Conservation (phyloP, 441 rosid species). For the Mallotus japonicus region DNA sequence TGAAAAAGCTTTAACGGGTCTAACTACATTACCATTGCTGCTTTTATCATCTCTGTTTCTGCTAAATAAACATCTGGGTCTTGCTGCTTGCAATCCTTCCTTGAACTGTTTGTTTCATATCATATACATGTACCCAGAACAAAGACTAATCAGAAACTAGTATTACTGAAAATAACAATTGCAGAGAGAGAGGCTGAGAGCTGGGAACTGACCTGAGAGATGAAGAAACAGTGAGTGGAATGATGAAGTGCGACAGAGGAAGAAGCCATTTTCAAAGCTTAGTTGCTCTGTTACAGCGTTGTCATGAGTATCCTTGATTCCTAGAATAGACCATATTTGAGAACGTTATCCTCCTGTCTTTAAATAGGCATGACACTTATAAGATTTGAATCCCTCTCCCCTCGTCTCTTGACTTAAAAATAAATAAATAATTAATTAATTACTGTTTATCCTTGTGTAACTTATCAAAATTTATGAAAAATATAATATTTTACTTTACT, state of each 20-base stretch:
- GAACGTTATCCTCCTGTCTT: neutral
- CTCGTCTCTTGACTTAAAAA: no score
- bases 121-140: neutral
- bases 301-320: neutral
- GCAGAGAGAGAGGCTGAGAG: conserved; percentile 2
- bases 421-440: no score
- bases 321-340: neutral
- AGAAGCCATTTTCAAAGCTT: conserved; percentile 29
- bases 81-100: conserved; percentile 21
- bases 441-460: no score
- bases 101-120: conserved; percentile 14
- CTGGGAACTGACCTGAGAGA: conserved; percentile 30
- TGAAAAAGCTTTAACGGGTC: conserved; percentile 35
- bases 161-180: neutral
- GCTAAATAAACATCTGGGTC: conserved; percentile 23
- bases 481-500: no score
- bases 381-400: no score
- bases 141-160: neutral
- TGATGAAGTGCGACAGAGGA: conserved; percentile 35
- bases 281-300: neutral
- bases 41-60: conserved; percentile 10
- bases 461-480: no score
- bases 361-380: no score
- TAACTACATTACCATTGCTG: neutral
- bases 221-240: conserved; percentile 27